Conservation (phyloP, 208 protist species). For the Porcisia deanei region DNA sequence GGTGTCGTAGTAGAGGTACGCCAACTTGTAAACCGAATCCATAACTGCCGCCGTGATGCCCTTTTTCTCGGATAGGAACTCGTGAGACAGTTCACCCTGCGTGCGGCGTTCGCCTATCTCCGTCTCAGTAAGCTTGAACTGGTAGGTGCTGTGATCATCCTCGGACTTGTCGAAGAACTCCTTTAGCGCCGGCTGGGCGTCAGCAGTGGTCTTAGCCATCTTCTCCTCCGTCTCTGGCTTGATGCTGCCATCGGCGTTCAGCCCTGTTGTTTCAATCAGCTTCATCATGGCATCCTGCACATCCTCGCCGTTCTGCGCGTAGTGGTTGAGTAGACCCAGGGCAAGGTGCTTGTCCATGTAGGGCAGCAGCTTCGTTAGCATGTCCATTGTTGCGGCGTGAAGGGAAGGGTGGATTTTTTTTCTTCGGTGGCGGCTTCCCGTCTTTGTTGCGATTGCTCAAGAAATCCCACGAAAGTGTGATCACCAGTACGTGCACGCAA, state of each 20-base stretch:
- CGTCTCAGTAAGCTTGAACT: constrained; percentile 73
- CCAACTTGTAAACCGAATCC: constrained; percentile 73
- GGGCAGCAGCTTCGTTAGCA: constrained; percentile 70
- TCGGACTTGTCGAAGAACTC: constrained; percentile 74
- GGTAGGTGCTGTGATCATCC: constrained; percentile 74
- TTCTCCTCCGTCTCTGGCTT: constrained; percentile 71
- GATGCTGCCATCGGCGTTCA: constrained; percentile 67
- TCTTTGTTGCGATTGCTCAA: background rate
- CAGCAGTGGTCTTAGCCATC: constrained; percentile 55
- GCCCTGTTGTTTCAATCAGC: constrained; percentile 70
- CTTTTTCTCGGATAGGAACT: constrained; percentile 64
- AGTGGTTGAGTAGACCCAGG: constrained; percentile 77
- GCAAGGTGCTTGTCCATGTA: constrained; percentile 90
- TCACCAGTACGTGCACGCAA: background rate
- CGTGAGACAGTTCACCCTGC: constrained; percentile 73
- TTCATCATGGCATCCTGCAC: constrained; percentile 69
- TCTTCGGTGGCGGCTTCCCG: too few species aligned
- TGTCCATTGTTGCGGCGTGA: constrained; percentile 45
- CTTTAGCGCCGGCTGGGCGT: constrained; percentile 63
- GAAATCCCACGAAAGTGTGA: constrained; percentile 4
- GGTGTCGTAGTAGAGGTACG: constrained; percentile 88
- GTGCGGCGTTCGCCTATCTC: constrained; percentile 76
- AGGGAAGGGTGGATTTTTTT: background rate
- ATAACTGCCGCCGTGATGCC: constrained; percentile 76
- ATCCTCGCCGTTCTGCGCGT: constrained; percentile 66